Conservation (phyloP, 2,329 filamentous ascomycete genomes). For the Seiridium cupressi region DNA sequence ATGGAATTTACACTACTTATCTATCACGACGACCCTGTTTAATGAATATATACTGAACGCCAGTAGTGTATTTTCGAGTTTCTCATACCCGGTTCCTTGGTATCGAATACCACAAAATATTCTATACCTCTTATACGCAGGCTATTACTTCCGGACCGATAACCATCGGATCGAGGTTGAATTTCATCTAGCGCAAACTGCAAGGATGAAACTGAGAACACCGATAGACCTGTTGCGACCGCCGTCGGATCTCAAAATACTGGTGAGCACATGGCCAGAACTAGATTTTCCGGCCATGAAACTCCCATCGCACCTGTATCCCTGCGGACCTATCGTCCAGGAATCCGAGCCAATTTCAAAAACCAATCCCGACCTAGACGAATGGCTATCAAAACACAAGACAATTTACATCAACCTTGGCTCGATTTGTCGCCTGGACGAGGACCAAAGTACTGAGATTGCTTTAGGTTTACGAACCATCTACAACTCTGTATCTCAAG, state of each 20-base stretch:
- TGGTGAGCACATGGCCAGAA: constrained; percentile 2
- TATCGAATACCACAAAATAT: not conserved
- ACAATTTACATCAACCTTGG: constrained; percentile 16
- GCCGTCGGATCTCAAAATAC: not conserved
- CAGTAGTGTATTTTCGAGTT: not conserved
- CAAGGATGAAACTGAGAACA: too few relatives aligned
- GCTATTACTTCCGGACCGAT: too few relatives aligned
- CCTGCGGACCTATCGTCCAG: constrained; percentile 16
- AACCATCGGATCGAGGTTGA: too few relatives aligned
- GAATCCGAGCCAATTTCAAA: constrained; percentile 10
- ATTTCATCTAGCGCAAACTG: too few relatives aligned
- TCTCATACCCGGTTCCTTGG: not conserved
- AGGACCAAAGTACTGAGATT: constrained; percentile 9
- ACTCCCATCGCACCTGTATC: constrained; percentile 10
- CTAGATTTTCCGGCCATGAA: constrained; percentile 12
- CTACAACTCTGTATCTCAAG: not conserved
- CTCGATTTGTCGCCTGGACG: constrained; percentile 13
- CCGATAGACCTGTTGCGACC: too few relatives aligned
- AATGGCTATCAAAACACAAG: constrained; percentile 12
- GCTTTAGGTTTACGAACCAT: constrained; percentile 11
- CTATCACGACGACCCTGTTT: not conserved
- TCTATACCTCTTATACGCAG: not conserved
- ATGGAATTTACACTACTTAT: not conserved
- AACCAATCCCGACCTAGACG: not conserved
- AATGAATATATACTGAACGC: too few relatives aligned